Evolutionary conservation across 2,329 filamentous ascomycete species (phyloP).

Genomic region (Trichoderma asperellum): DNA sequence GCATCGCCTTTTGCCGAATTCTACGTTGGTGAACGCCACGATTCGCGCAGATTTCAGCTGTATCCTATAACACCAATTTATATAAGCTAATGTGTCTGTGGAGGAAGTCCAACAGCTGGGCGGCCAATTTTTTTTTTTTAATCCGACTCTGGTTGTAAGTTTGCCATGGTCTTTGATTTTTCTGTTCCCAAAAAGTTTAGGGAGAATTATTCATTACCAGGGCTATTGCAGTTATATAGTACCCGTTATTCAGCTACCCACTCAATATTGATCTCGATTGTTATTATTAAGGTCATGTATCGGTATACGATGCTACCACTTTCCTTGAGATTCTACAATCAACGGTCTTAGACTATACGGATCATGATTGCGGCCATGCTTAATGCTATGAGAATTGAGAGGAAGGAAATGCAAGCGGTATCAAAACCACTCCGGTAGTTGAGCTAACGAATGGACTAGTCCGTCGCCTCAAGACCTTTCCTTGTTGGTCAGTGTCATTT

Average conservation of each 20-base stretch:
- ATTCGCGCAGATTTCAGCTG: neutral
- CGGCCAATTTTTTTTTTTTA: neutral
- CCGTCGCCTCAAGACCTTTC: slow-evolving; percentile 36
- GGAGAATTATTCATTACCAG: neutral
- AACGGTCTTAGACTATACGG: slow-evolving; percentile 49
- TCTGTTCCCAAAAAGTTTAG: neutral
- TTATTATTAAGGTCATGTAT: slow-evolving; percentile 49
- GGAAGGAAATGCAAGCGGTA: slow-evolving; percentile 41
- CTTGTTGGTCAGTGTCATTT: slow-evolving; percentile 32
- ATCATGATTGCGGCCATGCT: slow-evolving; percentile 48
- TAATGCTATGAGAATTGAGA: slow-evolving; percentile 43
- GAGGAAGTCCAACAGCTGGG: neutral
- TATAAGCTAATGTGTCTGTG: neutral
- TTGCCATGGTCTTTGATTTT: neutral
- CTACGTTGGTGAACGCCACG: neutral
- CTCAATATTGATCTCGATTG: slow-evolving; percentile 38
- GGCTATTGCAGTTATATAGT: neutral
- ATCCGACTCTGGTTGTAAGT: neutral
- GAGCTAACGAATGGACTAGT: slow-evolving; percentile 37
- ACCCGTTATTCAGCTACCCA: neutral
- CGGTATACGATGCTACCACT: slow-evolving; percentile 49
- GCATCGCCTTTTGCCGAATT: neutral
- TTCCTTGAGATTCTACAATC: slow-evolving; percentile 48
- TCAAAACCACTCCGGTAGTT: slow-evolving; percentile 39
- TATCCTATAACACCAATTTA: neutral